A percentile compares a stretch with the other conserved stretches of the same genome.
phyloP scores from a whole-genome alignment of 331 rosid genomes.

The Malus hybrid region DNA sequence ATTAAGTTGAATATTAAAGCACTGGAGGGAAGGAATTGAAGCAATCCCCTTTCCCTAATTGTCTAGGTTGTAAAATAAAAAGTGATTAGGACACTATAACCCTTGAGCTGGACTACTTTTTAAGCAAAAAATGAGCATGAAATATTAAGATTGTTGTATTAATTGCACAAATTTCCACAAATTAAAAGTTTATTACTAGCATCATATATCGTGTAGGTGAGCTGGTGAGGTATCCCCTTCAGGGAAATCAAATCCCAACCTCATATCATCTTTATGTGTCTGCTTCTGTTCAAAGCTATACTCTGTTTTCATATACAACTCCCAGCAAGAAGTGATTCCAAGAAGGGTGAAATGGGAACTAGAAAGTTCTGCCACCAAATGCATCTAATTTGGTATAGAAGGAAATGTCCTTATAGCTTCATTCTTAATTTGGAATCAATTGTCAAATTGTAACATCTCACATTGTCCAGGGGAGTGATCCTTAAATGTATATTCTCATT shows the following conservation, averaged over 20 bases:
- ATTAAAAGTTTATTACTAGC: neutral
- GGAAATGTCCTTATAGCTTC: no score
- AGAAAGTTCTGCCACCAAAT: neutral
- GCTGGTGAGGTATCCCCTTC: constrained; percentile 17
- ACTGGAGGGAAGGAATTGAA: neutral
- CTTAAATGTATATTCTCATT: no score
- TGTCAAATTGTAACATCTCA: no score
- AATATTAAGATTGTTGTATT: neutral
- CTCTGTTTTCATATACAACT: neutral
- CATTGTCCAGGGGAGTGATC: no score
- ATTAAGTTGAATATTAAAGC: neutral
- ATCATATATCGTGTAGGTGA: neutral
- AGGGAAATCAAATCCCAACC: neutral
- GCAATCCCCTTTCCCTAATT: neutral
- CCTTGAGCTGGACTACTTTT: neutral
- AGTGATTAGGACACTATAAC: constrained; percentile 6
- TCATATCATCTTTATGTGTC: neutral
- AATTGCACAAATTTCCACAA: neutral
- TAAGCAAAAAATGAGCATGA: neutral
- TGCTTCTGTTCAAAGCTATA: neutral
- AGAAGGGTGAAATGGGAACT: neutral
- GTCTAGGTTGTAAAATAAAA: neutral
- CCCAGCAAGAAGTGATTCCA: neutral
- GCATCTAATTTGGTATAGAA: no score
- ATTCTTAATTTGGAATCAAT: no score